Base-by-base conservation (phyloP, 331 rosid species). In the Acacia pycnantha region DNA sequence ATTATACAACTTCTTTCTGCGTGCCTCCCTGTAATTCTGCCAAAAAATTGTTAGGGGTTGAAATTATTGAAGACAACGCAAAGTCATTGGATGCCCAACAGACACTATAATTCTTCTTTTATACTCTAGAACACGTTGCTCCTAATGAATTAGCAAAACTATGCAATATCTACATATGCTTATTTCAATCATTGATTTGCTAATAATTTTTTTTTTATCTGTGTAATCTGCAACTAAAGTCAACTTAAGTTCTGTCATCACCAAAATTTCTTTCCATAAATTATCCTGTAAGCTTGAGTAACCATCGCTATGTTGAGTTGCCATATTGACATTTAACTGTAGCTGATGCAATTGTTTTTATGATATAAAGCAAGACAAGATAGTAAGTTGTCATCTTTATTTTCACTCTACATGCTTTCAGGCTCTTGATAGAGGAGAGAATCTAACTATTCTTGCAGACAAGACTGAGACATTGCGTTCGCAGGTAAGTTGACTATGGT, bases 371-470 rank as follows among this genome's bases (percentile, higher is more conserved):
- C 40, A 54, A 29, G 35, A 21, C 35, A 37, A 26, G 11, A 18
- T 56, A 13, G 29, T 47, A n/a, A n/a, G 54, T 70, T 16, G 22
- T 44, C 67, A 41, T 64, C 48, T 68, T 73, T 79, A n/a, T 69
- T 70, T 71, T 77, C 81, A 67, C 69, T 37, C 15, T 15, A 33
- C 58, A 15, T 70, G 70, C 68, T 85, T 90, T 82, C 93, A 89
- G 93, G 88, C 91, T 62, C 67, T 86, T 54, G 92, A 87, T 69
- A 85, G 96, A 85, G 93, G 96, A 44, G 96, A 89, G 82, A 88
- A 86, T 81, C 81, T 91, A 67, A 89, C 88, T 26, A 44, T 82
- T 67, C 90, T 91, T 43, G 88, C 82, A 21, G 86, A 81, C 85
- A 91, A 88, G 86, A 84, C 92, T 0, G 93, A 91, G 82, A 84